phyloP scores from a whole-genome alignment of 805 yeast genomes.

The Yamadazyma endophytica region DNA sequence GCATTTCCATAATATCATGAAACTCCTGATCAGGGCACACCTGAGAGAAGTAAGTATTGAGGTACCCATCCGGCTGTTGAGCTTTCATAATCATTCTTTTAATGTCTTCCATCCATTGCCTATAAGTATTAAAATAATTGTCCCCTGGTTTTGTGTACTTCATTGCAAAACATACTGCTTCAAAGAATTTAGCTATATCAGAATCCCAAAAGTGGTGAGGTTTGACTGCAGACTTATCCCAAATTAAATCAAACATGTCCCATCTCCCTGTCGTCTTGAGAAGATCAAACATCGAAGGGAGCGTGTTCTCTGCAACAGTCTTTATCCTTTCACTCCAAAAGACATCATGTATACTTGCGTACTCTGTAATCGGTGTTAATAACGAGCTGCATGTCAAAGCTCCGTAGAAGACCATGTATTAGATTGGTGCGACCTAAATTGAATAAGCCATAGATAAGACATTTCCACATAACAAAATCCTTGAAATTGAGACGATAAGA shows the following conservation, averaged over 20 bases:
- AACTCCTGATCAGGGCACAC: constrained; percentile 23
- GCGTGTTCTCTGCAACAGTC: constrained; percentile 12
- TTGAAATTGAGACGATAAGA: no score
- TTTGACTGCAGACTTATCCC: constrained; percentile 6
- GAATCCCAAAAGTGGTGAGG: constrained; percentile 22
- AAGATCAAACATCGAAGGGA: constrained; percentile 14
- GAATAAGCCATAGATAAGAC: no score
- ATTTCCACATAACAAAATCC: no score
- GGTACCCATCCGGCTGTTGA: constrained; percentile 19
- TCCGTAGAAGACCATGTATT: no score
- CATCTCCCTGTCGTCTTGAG: constrained; percentile 17
- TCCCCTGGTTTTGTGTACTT: constrained; percentile 10
- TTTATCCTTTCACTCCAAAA: constrained; percentile 14
- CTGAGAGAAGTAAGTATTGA: constrained; percentile 17
- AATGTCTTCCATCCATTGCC: constrained; percentile 14
- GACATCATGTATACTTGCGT: constrained; percentile 8
- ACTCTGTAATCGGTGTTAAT: no score
- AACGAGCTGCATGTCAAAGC: no score
- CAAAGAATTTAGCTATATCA: constrained; percentile 19
- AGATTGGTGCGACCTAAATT: no score
- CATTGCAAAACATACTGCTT: constrained; percentile 15
- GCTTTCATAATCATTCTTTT: constrained; percentile 14
- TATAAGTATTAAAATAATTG: constrained; percentile 6
- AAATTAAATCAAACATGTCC: constrained; percentile 13
- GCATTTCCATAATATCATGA: constrained; percentile 15